Evolutionary conservation across 306 rosid genomes (phyloP).

Genomic region (Castanea crenata): DNA sequence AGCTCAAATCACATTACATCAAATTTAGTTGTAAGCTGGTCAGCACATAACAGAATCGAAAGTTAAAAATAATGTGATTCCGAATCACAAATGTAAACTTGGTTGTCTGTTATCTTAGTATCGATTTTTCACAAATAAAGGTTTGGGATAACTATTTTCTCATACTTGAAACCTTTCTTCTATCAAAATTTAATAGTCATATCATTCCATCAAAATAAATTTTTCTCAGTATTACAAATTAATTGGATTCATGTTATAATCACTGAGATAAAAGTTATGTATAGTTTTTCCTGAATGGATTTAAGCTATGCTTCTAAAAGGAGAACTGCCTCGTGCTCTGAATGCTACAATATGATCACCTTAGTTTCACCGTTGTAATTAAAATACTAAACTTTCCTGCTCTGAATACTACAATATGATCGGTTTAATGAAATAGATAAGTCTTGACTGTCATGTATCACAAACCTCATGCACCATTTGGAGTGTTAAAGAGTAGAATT

Average conservation of each 20-base stretch:
- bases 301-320: background rate
- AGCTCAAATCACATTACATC: slow-evolving; percentile 39
- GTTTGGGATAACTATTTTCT: background rate
- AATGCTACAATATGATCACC: background rate
- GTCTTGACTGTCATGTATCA: background rate
- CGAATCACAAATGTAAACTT: background rate
- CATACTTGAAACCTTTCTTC: background rate
- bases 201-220: background rate
- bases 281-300: background rate
- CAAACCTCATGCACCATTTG: background rate
- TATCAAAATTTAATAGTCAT: background rate
- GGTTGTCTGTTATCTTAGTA: background rate
- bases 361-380: background rate
- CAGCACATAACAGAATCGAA: background rate
- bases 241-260: background rate
- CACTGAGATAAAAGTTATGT: background rate
- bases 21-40: slow-evolving; percentile 12
- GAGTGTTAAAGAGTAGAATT: background rate
- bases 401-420: background rate
- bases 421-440: background rate
- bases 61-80: slow-evolving; percentile 8
- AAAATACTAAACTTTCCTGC: background rate
- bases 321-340: background rate
- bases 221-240: background rate
- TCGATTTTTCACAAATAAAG: background rate